Percentiles rank a stretch among this genome's conserved stretches.
phyloP scores from a whole-genome alignment of 306 rosid species.

The Prunus mume region DNA sequence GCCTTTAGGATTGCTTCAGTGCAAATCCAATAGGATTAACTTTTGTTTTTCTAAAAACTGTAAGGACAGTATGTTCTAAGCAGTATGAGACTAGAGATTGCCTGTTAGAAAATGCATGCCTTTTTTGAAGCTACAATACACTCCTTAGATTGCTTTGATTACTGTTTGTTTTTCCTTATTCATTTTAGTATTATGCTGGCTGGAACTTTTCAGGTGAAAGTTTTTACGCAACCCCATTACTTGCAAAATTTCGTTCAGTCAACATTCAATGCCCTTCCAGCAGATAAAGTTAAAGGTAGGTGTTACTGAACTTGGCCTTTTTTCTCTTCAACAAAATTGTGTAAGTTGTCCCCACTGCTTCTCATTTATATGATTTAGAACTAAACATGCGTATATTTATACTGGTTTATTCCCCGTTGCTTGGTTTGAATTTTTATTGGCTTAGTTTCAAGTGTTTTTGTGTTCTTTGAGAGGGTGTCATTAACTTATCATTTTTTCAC shows the following conservation, averaged over 20 bases:
- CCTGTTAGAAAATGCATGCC: background rate
- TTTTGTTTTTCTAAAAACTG: background rate
- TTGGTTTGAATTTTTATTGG: background rate
- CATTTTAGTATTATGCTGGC: slow-evolving; percentile 21
- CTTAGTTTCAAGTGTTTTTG: background rate
- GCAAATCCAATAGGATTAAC: background rate
- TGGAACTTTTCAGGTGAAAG: slow-evolving; percentile 76
- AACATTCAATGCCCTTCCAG: slow-evolving; percentile 73
- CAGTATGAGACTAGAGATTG: background rate
- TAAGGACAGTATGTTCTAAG: background rate
- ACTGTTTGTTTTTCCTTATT: background rate
- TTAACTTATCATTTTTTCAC: background rate
- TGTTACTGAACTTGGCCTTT: background rate
- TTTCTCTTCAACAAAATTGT: background rate
- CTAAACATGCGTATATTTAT: background rate
- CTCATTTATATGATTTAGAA: background rate
- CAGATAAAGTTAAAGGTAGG: slow-evolving; percentile 80
- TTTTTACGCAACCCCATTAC: slow-evolving; percentile 82
- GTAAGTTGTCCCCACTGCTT: background rate
- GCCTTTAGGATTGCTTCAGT: background rate
- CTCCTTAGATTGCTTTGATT: background rate
- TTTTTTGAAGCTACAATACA: slow-evolving; percentile 6
- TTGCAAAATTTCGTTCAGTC: slow-evolving; percentile 91
- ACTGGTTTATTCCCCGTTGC: background rate
- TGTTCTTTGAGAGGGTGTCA: background rate